Evolutionary conservation across 2,329 filamentous ascomycete species (phyloP), one percentile per base, ranked within the genome.

Genomic region (Dactylonectria macrodidyma): DNA sequence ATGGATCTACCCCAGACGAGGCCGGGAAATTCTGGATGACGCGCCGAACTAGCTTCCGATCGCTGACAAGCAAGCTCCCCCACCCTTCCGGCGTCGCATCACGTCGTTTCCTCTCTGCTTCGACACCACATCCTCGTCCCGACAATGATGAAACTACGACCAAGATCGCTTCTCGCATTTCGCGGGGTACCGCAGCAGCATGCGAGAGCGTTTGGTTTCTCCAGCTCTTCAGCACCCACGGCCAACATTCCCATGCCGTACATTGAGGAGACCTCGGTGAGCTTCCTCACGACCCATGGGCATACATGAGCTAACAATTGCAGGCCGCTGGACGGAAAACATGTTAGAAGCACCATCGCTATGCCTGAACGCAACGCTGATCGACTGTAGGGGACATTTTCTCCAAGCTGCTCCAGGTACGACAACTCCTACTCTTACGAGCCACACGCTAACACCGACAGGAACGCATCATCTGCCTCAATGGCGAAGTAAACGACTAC

Each of bases 391-490:
- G 93, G 82, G 93, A 95, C 78, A 94, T 95, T 73, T 95, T 95
- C 81, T 95, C 92, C 22, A 91, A 94, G 77, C 85, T 95, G 6
- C 83, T 95, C 19, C 92, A 94, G 84, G 91, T 93, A 83, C 61
- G 81, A 14, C 11, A 16, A 16, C 19, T 30, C 19, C 54, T 16
- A 48, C 10, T 10, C 24, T 50, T 30, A 51, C 10, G 22, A 5
- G 58, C 36, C n/a, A 56, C 58, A 38, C 59, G 55, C 69, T 77
- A 51, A 78, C 62, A 34, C 7, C 4, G 7, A 2, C 38, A 94
- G 90, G 95, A 98, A 86, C 93, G 95, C 71, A 98, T 98, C 77
- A 88, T 99, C 77, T 97, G 93, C 79, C 88, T 98, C 41, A 98
- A 97, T 77, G 95, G 95, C 77, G 88, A 93, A 78, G 95, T 98